Evolutionary conservation across 805 yeast genomes (phyloP), one percentile per base, ranked within the genome.

Genomic region (Metschnikowia noctiluminum): DNA sequence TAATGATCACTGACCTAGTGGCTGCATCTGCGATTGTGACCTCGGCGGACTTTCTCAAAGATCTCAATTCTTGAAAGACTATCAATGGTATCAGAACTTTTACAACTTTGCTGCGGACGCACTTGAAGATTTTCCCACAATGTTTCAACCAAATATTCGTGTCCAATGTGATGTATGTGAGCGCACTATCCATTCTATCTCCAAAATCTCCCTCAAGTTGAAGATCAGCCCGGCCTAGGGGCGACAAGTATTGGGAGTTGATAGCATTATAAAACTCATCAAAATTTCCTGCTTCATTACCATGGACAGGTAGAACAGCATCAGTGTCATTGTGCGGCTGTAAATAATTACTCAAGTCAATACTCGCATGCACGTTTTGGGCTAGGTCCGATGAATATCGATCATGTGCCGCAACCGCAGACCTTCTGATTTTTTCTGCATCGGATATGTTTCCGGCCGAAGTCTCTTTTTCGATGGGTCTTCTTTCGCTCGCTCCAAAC

Each of bases 81-180:
- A 87, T 83, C 49, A 87, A 69, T 38, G 94, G 91, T 5, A 86
- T 80, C 56, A 82, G 78, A 26, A 83, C 69, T 52, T 76, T 80
- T 51, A 87, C 74, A 2, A 85, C 77, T 12, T 74, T 76, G 54
- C 79, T 78, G 31, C 84, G 73, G 11, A 85, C 77, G 56, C 88
- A 80, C 62, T 87, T 87, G 67, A 76, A 87, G 16, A 87, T 72
- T 52, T 85, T 76, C 1, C 92, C 95, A 62, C 90, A 85, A 59
- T 85, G 91, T 58, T 86, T 84, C 54, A 87, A 68, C 91, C 92
- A 87, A 49, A 85, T 80, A 54, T 87, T 86, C 1, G 94, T 86
- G 64, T 87, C 95, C 48, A 87, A 69, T 0, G 88, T 79, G 46
- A 85, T 74, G 57, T 74, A 75, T 0, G 88, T 82, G 21, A 79